Evolutionary conservation across 176 grass and related monocot species (phyloP).

Genomic region (Triticum dicoccoides): DNA sequence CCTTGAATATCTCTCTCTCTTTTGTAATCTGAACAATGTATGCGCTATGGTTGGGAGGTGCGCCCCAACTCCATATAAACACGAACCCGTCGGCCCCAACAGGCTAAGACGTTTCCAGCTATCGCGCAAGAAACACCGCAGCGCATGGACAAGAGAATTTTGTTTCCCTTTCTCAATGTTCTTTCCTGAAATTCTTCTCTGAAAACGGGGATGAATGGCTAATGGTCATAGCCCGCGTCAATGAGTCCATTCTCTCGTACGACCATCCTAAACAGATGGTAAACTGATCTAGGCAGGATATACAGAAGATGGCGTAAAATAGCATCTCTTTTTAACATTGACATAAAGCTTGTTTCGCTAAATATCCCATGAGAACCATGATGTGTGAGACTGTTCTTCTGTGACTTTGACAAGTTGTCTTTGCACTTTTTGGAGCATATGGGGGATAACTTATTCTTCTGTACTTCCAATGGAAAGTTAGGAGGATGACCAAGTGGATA

Average conservation of each 20-base stretch:
- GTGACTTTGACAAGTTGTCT: conserved; percentile 5
- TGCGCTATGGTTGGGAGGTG: too few species aligned
- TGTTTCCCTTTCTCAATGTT: not conserved
- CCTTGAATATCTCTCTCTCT: too few species aligned
- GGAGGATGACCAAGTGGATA: not conserved
- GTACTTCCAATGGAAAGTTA: not conserved
- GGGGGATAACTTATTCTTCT: conserved; percentile 23
- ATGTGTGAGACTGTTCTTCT: not conserved
- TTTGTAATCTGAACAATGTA: too few species aligned
- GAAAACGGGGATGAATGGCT: not conserved
- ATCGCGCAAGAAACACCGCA: not conserved
- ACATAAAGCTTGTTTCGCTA: not conserved
- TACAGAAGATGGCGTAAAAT: not conserved
- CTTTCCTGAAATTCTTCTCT: not conserved
- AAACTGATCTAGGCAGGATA: not conserved
- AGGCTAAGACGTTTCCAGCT: too few species aligned
- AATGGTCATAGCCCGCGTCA: not conserved
- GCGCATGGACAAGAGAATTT: not conserved
- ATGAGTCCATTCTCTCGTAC: not conserved
- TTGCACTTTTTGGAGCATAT: not conserved
- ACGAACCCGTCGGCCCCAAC: too few species aligned
- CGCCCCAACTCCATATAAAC: too few species aligned
- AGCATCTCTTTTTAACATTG: not conserved
- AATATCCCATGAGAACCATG: not conserved
- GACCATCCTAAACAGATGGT: not conserved